Evolutionary conservation across 176 grass and related monocot genomes (phyloP).

Genomic region (Avena eriantha): DNA sequence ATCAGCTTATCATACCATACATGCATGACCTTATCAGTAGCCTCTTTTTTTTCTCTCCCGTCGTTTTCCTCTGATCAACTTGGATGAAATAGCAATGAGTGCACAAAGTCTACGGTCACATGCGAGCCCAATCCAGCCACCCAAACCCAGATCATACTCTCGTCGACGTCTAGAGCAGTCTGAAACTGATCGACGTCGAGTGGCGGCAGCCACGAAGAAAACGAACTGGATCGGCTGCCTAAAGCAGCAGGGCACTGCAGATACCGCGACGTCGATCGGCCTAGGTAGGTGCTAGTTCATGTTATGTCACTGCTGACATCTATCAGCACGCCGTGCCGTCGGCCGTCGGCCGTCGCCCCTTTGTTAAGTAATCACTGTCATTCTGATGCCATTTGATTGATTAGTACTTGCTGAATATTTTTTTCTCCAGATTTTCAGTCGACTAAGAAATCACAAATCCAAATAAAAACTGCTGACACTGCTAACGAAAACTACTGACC

Average conservation of each 20-base stretch:
- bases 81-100: slow-evolving; percentile 10
- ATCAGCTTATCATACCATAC: slow-evolving; percentile 54
- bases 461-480: no score
- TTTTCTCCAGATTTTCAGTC: no score
- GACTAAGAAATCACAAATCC: no score
- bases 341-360: neutral
- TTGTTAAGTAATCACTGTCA: neutral
- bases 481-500: no score
- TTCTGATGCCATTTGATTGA: no score
- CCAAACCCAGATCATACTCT: neutral
- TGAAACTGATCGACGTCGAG: slow-evolving; percentile 27
- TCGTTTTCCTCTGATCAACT: slow-evolving; percentile 42
- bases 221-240: neutral
- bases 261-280: slow-evolving; percentile 32
- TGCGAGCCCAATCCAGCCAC: slow-evolving; percentile 25
- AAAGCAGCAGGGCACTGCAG: slow-evolving; percentile 23
- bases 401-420: no score
- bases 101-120: slow-evolving; percentile 44
- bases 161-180: neutral
- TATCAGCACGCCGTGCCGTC: neutral
- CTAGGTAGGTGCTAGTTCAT: neutral
- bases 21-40: slow-evolving; percentile 44
- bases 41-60: neutral
- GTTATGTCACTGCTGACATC: slow-evolving; percentile 62
- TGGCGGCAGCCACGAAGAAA: slow-evolving; percentile 17